Evolutionary conservation across 805 yeast genomes (phyloP), one percentile per base, ranked within the genome.

Genomic region (Kodamaea sagamina): DNA sequence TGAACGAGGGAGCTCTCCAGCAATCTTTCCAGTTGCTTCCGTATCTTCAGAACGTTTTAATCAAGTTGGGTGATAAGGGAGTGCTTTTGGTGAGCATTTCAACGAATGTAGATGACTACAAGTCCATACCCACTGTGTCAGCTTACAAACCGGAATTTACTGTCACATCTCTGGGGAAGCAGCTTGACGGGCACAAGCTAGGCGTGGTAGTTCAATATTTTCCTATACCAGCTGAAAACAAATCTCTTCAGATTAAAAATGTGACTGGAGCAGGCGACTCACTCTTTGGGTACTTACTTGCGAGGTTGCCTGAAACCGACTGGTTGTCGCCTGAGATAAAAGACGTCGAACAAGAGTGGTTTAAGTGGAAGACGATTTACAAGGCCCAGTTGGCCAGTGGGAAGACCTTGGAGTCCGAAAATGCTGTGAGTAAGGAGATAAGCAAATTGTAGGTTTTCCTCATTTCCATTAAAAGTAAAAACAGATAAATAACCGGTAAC

Each of bases 191-290:
- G 13, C 40, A 39, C 9, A 34, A 38, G 9, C 45, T 74, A 39
- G 89, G 89, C 3, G 71, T 84, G 4, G 66, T 80, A 6, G 66
- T 87, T 15, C 86, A 86, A 52, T 83, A 85, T 57, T 84, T 74
- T 58, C 74, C 77, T 0, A 63, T 75, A 2, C 69, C 76, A 0
- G 12, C 36, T 18, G 64, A 61, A 46, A 63, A 61, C 32, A 43
- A 50, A 16, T 41, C 53, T 16, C 57, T 67, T 2, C 55, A 60
- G 0, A 72, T 84, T 9, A 63, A 62, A 21, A 86, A 82, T 51
- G 95, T 86, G 24, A 87, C 92, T 7, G 97, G 96, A 2, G 95
- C 95, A 0, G 97, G 96, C 8, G 96, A 89, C 61, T 74, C 93
- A 0, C 69, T 89, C 32, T 74, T 81, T 21, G 96, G 96, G 0